Evolutionary conservation across 208 protist genomes (phyloP), one percentile per base, ranked within the genome.

Genomic region (Novymonas esmeraldas): DNA sequence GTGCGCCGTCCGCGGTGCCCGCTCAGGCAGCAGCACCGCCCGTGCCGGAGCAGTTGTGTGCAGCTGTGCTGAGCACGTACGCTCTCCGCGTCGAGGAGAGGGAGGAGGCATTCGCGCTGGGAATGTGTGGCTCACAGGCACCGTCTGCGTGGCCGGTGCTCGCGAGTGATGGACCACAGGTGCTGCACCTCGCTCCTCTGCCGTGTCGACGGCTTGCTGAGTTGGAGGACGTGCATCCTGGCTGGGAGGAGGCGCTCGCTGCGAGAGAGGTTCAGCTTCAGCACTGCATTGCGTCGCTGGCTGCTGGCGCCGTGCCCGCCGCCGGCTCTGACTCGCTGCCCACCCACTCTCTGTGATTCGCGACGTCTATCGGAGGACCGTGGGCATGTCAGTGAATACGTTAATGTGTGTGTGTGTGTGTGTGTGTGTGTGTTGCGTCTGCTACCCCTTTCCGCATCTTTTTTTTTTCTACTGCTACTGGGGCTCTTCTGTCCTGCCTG

Each of bases 11-110:
- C 1, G 13, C 45, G 16, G 38, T 11, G 29, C 7, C 16, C 0
- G 18, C 1, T 9, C 29, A 44, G 18, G 29, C 16, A 2, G 16
- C 38, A n/a, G 14, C 13, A 1, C 6, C 46, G 46, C 52, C 49
- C 44, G 28, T 10, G 22, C 39, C 61, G 9, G 74, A 79, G 56
- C 50, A 22, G 11, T 33, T 79, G 13, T 65, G 70, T 28, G 63
- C 70, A 3, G 42, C 29, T 4, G 51, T 76, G 22, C 22, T 76
- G 29, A 28, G 48, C 20, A 55, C 52, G 13, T 70, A 70, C 31
- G 54, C 34, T n/a, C 60, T 75, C 10, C 24, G 22, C 9, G 11
- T 29, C 36, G 34, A 18, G 29, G 22, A 24, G 9, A 3, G 31
- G 24, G 18, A 44, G 22, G 39, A 36, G 26, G 26, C 13, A 41